phyloP scores from a whole-genome alignment of 768 basidiomycete genomes.

The Pleurotus djamor region DNA sequence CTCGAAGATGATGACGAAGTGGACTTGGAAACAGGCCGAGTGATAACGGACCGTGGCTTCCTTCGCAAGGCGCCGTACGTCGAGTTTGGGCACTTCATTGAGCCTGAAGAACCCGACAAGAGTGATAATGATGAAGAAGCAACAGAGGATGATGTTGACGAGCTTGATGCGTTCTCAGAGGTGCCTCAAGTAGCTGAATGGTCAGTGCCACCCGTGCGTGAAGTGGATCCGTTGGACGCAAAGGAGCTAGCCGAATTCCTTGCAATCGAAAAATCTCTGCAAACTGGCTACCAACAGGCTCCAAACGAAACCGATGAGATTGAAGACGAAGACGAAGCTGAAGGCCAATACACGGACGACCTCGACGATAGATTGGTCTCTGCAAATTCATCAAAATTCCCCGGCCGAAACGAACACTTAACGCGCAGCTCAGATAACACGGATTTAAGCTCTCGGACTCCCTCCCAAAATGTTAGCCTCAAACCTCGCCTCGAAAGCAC shows the following conservation, averaged over 20 bases:
- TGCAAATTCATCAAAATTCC: no score
- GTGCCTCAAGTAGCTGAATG: constrained; percentile 16
- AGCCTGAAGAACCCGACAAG: constrained; percentile 40
- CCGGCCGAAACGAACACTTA: no score
- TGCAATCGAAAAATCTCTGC: constrained; percentile 49
- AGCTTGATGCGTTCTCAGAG: constrained; percentile 51
- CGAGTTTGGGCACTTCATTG: constrained; percentile 51
- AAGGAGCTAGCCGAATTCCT: constrained; percentile 41
- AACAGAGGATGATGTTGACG: constrained; percentile 57
- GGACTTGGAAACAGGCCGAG: constrained; percentile 56
- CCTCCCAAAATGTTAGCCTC: not conserved
- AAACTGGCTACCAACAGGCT: constrained; percentile 50
- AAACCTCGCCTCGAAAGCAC: not conserved
- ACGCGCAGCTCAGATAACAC: not conserved
- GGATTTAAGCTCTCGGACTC: not conserved
- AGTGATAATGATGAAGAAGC: constrained; percentile 43
- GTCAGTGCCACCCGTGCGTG: constrained; percentile 40
- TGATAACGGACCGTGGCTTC: constrained; percentile 73
- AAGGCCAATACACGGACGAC: not conserved
- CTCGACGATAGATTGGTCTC: not conserved
- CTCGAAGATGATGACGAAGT: constrained; percentile 82
- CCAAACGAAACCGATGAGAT: constrained; percentile 36
- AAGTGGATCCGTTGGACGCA: constrained; percentile 48
- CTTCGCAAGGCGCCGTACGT: constrained; percentile 37
- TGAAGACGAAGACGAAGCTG: not conserved